Conservation (phyloP, 768 basidiomycete species). For the Tulasnella sp. region DNA sequence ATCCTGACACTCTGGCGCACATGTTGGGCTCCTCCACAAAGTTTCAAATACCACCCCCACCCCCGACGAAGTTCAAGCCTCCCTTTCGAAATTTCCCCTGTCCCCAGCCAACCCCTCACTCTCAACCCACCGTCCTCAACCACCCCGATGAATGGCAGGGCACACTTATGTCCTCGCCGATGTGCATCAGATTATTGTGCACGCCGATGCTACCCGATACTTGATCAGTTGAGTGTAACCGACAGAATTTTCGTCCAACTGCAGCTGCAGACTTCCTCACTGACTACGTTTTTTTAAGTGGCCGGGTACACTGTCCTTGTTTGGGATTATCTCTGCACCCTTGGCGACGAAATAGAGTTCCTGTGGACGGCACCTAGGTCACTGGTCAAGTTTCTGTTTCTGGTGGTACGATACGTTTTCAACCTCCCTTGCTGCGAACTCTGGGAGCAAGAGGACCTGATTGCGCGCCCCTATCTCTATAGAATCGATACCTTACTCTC, state of each 20-base stretch:
- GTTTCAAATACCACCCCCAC: background rate
- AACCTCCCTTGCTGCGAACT: background rate
- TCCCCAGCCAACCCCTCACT: background rate
- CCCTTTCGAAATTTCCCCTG: background rate
- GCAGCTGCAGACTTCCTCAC: background rate
- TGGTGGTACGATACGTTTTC: background rate
- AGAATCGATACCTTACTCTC: background rate
- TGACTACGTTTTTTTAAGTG: background rate
- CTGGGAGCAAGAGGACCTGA: background rate
- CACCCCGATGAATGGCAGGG: background rate
- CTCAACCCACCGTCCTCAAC: too few species aligned
- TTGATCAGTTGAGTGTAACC: background rate
- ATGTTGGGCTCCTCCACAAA: too few species aligned
- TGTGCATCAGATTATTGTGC: background rate
- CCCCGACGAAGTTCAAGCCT: background rate
- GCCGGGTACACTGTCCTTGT: conserved; percentile 4
- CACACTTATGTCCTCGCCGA: background rate
- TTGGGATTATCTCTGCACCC: background rate
- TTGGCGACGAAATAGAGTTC: background rate
- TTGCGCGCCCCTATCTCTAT: background rate
- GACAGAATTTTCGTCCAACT: background rate
- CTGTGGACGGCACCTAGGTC: background rate
- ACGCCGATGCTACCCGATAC: background rate
- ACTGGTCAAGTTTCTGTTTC: background rate
- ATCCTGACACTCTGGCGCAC: background rate